These are phyloP conservation scores for Parathielavia appendiculata DNA, from an alignment of 495 filamentous ascomycete genomes.

Conservation along the genomic window DNA sequence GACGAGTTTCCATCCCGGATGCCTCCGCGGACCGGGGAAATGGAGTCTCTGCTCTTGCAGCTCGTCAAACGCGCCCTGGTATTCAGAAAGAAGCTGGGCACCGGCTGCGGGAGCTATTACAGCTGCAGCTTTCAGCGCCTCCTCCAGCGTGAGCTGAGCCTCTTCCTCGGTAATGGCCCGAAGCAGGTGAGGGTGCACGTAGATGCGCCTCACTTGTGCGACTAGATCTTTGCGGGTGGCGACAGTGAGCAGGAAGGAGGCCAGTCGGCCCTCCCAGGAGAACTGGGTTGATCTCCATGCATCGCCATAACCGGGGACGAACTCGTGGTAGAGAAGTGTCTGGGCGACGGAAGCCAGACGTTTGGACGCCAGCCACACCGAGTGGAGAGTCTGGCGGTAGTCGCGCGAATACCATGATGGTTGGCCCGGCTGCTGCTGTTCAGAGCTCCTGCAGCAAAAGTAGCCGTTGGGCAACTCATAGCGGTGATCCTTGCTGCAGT, in stretches of 20 bases:
- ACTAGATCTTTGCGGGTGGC: neutral
- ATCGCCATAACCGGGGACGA: neutral
- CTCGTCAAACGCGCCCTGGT: neutral
- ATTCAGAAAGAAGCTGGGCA: neutral
- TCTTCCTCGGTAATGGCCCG: neutral
- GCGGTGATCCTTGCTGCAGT: constrained; percentile 7
- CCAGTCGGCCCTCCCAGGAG: neutral
- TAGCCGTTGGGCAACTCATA: constrained; percentile 1
- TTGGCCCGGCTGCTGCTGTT: constrained; percentile 1
- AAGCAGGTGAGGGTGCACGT: neutral
- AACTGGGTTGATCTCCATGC: neutral
- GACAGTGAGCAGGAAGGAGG: neutral
- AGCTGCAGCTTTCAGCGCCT: neutral
- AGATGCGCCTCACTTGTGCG: neutral
- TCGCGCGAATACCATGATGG: constrained; percentile 4
- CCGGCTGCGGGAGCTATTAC: neutral
- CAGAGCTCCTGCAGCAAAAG: neutral
- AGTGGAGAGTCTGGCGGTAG: neutral
- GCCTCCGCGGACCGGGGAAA: neutral
- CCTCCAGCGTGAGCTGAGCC: neutral
- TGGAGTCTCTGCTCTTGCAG: neutral
- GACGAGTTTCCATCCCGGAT: too few species aligned
- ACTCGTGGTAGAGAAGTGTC: neutral
- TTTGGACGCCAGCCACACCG: neutral
- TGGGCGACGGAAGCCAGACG: neutral